Base-by-base conservation (phyloP, 805 yeast genomes). In the Grigorovia humatica region DNA sequence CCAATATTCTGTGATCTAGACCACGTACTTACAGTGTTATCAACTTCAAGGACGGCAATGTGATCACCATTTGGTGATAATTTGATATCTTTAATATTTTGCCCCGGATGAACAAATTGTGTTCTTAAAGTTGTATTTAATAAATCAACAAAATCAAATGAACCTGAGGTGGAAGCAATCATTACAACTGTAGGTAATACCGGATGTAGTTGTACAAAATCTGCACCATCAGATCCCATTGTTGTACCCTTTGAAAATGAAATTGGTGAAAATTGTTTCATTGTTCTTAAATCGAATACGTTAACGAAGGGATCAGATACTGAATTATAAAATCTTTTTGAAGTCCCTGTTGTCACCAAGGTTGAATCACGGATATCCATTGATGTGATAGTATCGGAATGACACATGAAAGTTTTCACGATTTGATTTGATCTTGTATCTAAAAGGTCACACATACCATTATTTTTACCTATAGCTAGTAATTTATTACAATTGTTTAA, bases 141-240 rank as follows among this genome's bases (percentile, higher is more conserved):
- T 59, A 86, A 77, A 66, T 93, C 97, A 27, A 88, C 77, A 57
- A 89, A 83, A 61, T 89, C 96, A 52, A 93, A 71, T 54, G 88
- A 91, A 17, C 98, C 98, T 20, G 78, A 67, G 19, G 75, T 74
- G 0, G 96, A 85, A 0, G 88, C 84, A 8, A 87, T 81, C 4
- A 88, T 65, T 46, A 88, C 79, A 40, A 85, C 81, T 42, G 86
- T 85, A 6, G 96, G 85, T 48, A 89, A 64, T 54, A 85, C 84
- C 7, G 98, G 97, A 69, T 91, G 97, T 55, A 91, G 74, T 48
- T 85, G 76, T 1, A 85, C 93, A 63, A 78, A 85, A 9, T 85
- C 76, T 0, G 98, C 96, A 12, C 97, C 97, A 0, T 89, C 83
- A 0, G 93, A 51, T 12, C 67, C 67, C 56, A 62, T 60, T 2